Base-by-base conservation (phyloP, 1,139 yeast species). In the Tardiomyces depauwii region DNA sequence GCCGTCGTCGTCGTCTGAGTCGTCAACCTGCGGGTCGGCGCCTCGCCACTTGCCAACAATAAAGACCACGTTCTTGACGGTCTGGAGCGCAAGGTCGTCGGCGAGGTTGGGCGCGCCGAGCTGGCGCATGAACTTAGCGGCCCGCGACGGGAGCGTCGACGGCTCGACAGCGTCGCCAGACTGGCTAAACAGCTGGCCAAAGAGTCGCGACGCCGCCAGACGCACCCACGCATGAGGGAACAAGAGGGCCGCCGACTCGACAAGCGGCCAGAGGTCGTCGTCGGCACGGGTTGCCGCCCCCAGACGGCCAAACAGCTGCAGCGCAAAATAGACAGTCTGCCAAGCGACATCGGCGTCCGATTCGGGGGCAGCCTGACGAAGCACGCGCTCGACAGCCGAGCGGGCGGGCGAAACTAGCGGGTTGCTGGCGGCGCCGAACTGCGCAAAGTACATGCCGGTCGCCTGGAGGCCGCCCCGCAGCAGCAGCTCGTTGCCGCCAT, bases 141-240 rank as follows among this genome's bases (percentile, higher is more conserved):
- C 85, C 42, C 83, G 73, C 0, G 76, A 73, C 21, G 64, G 32
- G 16, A 46, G 38, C 19, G 60, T 61, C 12, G 67, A 58, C 10
- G 66, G 43, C 7, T 58, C 58, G 45, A 70, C 63, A 10, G 50
- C 52, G 19, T 53, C 53, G 10, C 27, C 19, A 27, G 18, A 18
- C 21, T n/a, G 21, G 19, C 52, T 45, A 43, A 47, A 64, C 53
- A 40, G 57, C 45, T 10, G 44, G 44, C 42, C 68, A 39, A 80
- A 62, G 42, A 87, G 67, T 45, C 89, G 71, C n/a, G 82, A 68
- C 0, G 94, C 67, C 4, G 77, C 69, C 47, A 84, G 70, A 57
- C 97, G 77, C 12, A 89, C 83, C 97, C 97, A 89, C 0, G 94
- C 74, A 62, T 89, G 97, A 1, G 96, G 96, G 62, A 77, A 91